phyloP scores from a whole-genome alignment of 2,329 filamentous ascomycete genomes.

The Aspergillus ibericus region DNA sequence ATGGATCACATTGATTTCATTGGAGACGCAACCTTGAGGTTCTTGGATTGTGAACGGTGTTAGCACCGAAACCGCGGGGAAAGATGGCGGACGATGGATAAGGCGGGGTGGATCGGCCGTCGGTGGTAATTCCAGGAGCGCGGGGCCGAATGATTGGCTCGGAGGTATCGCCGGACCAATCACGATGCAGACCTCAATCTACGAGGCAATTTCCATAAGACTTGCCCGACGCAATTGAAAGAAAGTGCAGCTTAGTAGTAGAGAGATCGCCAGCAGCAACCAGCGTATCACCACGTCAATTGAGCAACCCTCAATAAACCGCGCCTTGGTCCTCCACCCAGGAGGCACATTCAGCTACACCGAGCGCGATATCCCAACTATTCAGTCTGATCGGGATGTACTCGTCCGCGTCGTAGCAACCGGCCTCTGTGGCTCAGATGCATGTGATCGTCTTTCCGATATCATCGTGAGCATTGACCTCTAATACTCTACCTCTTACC shows the following conservation, averaged over 20 bases:
- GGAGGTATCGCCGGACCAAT: neutral
- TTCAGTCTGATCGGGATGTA: conserved; percentile 60
- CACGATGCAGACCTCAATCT: neutral
- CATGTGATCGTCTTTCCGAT: conserved; percentile 45
- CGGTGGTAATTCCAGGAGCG: neutral
- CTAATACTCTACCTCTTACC: neutral
- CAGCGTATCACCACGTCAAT: neutral
- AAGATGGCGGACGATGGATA: neutral
- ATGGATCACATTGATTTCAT: too few relatives aligned
- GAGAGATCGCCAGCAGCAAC: neutral
- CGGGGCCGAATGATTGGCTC: neutral
- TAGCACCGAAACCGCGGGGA: neutral
- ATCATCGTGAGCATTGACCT: neutral
- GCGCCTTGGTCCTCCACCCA: neutral
- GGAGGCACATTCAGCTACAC: neutral
- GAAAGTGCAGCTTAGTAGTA: neutral
- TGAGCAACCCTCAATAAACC: neutral
- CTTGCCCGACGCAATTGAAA: neutral
- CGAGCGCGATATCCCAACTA: conserved; percentile 13
- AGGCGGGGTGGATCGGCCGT: neutral
- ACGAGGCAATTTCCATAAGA: too few relatives aligned
- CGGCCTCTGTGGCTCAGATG: conserved; percentile 78
- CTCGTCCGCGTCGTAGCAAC: conserved; percentile 76
- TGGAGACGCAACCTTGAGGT: neutral
- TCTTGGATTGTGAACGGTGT: neutral